Base-by-base conservation (phyloP, 164 flowering plant genomes). In the Aristolochia fimbriata region DNA sequence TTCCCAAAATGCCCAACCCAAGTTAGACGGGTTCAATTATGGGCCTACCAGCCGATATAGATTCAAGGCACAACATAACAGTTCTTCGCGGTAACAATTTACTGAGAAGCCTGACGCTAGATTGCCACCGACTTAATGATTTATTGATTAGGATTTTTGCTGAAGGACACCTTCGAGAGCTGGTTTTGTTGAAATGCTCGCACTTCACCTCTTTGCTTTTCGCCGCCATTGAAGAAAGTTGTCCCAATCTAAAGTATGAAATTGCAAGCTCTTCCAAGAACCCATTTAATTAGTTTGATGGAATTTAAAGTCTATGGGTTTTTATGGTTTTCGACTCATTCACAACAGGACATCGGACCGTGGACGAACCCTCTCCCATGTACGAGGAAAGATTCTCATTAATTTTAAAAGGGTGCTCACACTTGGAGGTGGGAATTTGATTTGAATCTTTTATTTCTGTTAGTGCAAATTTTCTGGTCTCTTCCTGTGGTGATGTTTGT, bases 121-220 rank as follows among this genome's bases (percentile, higher is more conserved):
- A 75, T 60, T 80, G 83, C 53, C 76, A 71, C 56, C 76, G 74
- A 27, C 76, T 80, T 43, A 55, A 69, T 17, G 61, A 70, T 54
- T 57, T 65, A 15, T 46, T 71, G 0, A 47, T 75, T 58, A 33
- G 45, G 50, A 51, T 30, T 24, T 49, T 77, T 33, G 61, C 72
- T 4, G 64, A 64, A 20, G 57, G 70, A 6, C 63, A 67, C 51
- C 49, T 80, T 24, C 59, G 57, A 11, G 76, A 80, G 23, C 62
- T 80, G 64, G 67, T 60, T 59, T 62, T 80, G 62, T 58, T 71
- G 19, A 62, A 73, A 62, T 66, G 81, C 62, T 60, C 75, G 20
- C 65, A 60, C 10, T 23, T 75, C 17, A 67, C 74, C 0, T 62
- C 55, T 56, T 20, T 21, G 5, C 15, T 73, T 66, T 67, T 80